Percentiles rank a stretch among this genome's conserved stretches.
Evolutionary conservation across 768 basidiomycete species (phyloP).

Genomic region (Porpolomopsis calyptriformis): DNA sequence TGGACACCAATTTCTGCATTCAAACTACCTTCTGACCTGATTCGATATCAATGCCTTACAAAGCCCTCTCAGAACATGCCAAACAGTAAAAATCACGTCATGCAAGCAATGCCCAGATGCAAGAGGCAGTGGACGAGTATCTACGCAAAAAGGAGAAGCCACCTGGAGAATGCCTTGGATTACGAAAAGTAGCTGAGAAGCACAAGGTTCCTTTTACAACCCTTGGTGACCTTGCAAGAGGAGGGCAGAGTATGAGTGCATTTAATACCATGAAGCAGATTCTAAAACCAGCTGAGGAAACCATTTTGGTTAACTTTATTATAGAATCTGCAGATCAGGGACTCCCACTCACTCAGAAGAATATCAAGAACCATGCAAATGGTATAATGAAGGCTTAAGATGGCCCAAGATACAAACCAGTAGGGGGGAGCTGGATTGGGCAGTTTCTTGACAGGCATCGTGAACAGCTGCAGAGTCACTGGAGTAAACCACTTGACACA

Average conservation of each 20-base stretch:
- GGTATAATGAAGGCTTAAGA: slow-evolving; percentile 6
- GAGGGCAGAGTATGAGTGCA: background rate
- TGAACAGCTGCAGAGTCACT: slow-evolving; percentile 20
- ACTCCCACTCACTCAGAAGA: slow-evolving; percentile 7
- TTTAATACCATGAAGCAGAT: background rate
- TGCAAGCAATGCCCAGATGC: background rate
- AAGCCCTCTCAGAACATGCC: background rate
- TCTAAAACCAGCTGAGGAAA: background rate
- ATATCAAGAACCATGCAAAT: slow-evolving; percentile 12
- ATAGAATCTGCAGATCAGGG: slow-evolving; percentile 12
- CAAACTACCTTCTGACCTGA: too few species aligned
- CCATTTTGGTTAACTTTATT: slow-evolving; percentile 16
- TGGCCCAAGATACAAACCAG: slow-evolving; percentile 7
- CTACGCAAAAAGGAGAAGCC: background rate
- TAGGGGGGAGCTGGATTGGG: slow-evolving; percentile 15
- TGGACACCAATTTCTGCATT: too few species aligned
- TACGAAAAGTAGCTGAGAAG: background rate
- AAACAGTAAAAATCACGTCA: background rate
- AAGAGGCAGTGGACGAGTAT: background rate
- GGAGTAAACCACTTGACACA: slow-evolving; percentile 24
- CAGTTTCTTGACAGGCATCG: slow-evolving; percentile 19
- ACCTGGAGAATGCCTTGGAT: background rate
- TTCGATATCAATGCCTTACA: background rate
- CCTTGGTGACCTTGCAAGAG: background rate
- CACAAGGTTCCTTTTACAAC: background rate